Evolutionary conservation across 371 early-diverging fungal species (phyloP).

Genomic region (Batkoa obscura): DNA sequence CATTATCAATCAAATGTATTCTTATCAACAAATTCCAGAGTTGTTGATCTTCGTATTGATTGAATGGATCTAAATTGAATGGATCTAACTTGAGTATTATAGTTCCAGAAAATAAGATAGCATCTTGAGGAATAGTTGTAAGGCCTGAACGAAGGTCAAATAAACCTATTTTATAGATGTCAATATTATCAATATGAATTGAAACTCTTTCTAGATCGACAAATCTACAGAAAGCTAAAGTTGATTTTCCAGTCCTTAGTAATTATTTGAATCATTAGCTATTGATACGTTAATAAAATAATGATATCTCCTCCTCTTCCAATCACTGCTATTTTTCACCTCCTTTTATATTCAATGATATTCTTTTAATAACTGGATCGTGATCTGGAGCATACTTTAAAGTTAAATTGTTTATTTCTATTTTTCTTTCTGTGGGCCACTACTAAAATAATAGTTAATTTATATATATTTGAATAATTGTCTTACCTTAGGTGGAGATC

Average conservation of each 20-base stretch:
- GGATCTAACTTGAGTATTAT: constrained; percentile 47
- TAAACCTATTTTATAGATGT: constrained; percentile 39
- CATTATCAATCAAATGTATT: constrained; percentile 19
- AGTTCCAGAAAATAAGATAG: constrained; percentile 38
- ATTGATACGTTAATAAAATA: constrained; percentile 17
- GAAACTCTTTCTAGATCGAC: constrained; percentile 35
- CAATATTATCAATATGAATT: constrained; percentile 42
- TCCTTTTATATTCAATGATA: constrained; percentile 26
- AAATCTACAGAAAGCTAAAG: constrained; percentile 44
- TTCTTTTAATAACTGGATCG: constrained; percentile 30
- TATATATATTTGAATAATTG: too few species aligned
- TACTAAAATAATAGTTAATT: constrained; percentile 14
- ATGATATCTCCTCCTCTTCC: constrained; percentile 21
- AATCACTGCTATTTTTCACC: constrained; percentile 38
- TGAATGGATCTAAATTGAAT: constrained; percentile 42
- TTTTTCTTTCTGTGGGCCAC: constrained; percentile 42
- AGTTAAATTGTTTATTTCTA: constrained; percentile 30
- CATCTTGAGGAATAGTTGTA: constrained; percentile 56
- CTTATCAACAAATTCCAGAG: constrained; percentile 42
- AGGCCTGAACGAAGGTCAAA: constrained; percentile 36
- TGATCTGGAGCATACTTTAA: constrained; percentile 36
- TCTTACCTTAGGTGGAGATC: constrained; percentile 16
- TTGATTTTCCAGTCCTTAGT: constrained; percentile 50
- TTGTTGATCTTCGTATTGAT: constrained; percentile 25
- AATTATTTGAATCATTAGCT: constrained; percentile 10